Base-by-base conservation (phyloP, 352 stramenopile genomes). In the Ophiocytium majus region DNA sequence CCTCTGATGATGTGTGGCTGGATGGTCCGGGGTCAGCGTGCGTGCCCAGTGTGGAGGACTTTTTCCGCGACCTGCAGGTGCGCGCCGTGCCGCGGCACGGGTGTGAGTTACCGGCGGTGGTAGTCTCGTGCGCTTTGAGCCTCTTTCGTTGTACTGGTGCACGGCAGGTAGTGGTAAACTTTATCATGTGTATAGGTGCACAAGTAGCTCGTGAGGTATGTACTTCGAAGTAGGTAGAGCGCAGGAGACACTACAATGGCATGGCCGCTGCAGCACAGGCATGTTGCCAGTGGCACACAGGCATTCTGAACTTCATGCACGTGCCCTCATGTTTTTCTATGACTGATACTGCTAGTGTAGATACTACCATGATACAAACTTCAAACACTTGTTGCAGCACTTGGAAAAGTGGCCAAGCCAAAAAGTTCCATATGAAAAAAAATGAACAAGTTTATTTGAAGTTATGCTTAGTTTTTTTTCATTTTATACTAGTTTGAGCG, bases 11-110 rank as follows among this genome's bases (percentile, higher is more conserved):
- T 5, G 64, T n/a, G n/a, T n/a, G n/a, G n/a, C n/a, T n/a, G n/a
- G n/a, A n/a, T n/a, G n/a, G n/a, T 14, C 5, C 5, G 5, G 31
- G 64, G 5, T 57, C 43, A 64, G 78, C 83, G n/a, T 10, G 57
- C 31, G 63, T 88, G 31, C 85, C 85, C 28, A 81, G 81, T 63
- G 50, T 88, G 5, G 71, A 86, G 33, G 80, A 88, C 23, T 88
- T 88, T 75, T 88, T 84, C 50, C 14, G 33, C 28, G 85, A 88
- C 43, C 85, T 88, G 0, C 49, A 63, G 5, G 57, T 75, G 35
- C 31, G 79, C 32, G 84, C 76, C 78, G 36, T 57, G 32, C 35
- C 14, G 66, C 35, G 66, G 5, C 5, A 5, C 66, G 5, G 35
- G 14, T 43, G 5, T 14, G 5, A 5, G 35, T 17, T 14, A 17